Conservation (phyloP, 2,329 filamentous ascomycete species). For the Colletotrichum caudatum region DNA sequence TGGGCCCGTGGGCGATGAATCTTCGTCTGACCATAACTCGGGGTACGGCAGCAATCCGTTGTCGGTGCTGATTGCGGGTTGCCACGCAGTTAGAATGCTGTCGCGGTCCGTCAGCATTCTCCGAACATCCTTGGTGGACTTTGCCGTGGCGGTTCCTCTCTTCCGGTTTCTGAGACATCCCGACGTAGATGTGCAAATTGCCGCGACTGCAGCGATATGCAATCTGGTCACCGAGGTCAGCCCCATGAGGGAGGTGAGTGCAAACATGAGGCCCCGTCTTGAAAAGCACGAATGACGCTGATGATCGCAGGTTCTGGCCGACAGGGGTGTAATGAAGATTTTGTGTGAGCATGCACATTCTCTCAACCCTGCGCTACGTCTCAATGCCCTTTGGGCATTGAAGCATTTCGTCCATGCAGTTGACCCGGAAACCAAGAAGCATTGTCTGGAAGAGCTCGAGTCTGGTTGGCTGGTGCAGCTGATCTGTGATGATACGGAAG, state of each 20-base stretch:
- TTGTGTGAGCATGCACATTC: constrained; percentile 89
- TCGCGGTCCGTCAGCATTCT: constrained; percentile 87
- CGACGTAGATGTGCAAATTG: constrained; percentile 84
- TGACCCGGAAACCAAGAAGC: constrained; percentile 78
- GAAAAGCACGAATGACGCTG: not conserved
- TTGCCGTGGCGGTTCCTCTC: constrained; percentile 82
- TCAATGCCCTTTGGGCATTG: constrained; percentile 92
- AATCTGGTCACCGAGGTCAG: constrained; percentile 92
- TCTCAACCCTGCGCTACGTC: constrained; percentile 79
- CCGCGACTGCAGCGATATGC: constrained; percentile 84
- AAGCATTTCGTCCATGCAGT: constrained; percentile 88
- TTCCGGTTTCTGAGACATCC: constrained; percentile 80
- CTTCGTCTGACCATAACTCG: constrained; percentile 48
- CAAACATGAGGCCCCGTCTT: not conserved
- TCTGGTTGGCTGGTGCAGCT: constrained; percentile 84
- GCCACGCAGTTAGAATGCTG: constrained; percentile 82
- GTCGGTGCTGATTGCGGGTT: constrained; percentile 85
- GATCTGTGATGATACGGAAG: constrained; percentile 74
- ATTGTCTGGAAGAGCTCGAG: constrained; percentile 81
- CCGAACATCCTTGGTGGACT: constrained; percentile 88
- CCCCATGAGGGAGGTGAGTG: constrained; percentile 85
- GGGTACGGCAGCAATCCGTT: constrained; percentile 80
- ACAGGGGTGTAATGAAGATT: constrained; percentile 78
- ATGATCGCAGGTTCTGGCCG: constrained; percentile 72
- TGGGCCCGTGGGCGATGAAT: constrained; percentile 45